phyloP scores from a whole-genome alignment of 2,329 filamentous ascomycete species.

The Cladophialophora chaetospira region DNA sequence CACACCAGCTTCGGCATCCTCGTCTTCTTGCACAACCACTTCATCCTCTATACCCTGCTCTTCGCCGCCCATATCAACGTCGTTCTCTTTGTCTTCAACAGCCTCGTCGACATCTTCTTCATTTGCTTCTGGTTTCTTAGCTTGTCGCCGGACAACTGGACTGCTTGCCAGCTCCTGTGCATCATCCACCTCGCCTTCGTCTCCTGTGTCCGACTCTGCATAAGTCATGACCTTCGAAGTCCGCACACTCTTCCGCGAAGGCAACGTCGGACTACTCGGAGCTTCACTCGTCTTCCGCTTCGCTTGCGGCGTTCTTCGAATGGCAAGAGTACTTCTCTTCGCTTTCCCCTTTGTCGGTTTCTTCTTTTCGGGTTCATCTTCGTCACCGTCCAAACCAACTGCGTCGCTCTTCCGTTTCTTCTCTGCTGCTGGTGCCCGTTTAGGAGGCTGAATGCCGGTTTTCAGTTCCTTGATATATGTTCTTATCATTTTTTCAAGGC shows the following conservation, averaged over 20 bases:
- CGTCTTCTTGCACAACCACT: constrained; percentile 18
- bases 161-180: constrained; percentile 21
- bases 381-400: constrained; percentile 28
- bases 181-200: constrained; percentile 48
- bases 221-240: constrained; percentile 40
- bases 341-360: constrained; percentile 30
- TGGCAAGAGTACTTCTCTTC: constrained; percentile 27
- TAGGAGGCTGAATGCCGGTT: constrained; percentile 31
- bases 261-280: constrained; percentile 36
- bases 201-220: constrained; percentile 49
- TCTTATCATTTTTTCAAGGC: constrained; percentile 75
- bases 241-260: constrained; percentile 43
- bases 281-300: constrained; percentile 45
- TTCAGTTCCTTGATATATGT: constrained; percentile 62
- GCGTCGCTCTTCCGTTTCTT: constrained; percentile 50
- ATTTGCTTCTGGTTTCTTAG: not conserved
- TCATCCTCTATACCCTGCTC: constrained; percentile 10
- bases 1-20: constrained; percentile 10
- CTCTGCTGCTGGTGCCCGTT: constrained; percentile 24
- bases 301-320: constrained; percentile 30
- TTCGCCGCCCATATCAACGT: constrained; percentile 7
- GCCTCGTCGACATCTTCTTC: not conserved
- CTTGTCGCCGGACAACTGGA: constrained; percentile 32
- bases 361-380: constrained; percentile 22
- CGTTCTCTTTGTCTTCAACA: constrained; percentile 31